Conservation (phyloP, 768 basidiomycete genomes). For the Phanerochaete carnosa region DNA sequence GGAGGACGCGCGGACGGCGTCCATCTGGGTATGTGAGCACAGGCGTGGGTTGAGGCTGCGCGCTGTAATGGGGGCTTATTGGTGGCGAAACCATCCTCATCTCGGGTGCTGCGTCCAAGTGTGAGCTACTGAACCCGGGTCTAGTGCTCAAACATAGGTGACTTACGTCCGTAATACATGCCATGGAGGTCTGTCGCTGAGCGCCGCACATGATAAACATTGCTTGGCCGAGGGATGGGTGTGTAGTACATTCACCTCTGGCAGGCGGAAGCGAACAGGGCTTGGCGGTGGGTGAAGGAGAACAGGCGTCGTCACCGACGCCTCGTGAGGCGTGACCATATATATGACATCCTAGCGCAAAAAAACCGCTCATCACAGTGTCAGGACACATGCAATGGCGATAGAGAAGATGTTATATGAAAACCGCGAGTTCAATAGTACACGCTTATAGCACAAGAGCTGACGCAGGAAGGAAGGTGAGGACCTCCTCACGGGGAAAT, state of each 20-base stretch:
- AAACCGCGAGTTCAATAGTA: slow-evolving; percentile 17
- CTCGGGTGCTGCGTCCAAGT: slow-evolving; percentile 15
- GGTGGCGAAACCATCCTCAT: slow-evolving; percentile 21
- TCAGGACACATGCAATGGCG: slow-evolving; percentile 2
- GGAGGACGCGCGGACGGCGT: slow-evolving; percentile 10
- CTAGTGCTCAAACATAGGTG: neutral
- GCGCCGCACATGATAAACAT: slow-evolving; percentile 19
- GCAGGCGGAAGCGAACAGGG: neutral
- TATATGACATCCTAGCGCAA: slow-evolving; percentile 16
- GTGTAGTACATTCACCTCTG: slow-evolving; percentile 17
- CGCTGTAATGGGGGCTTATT: slow-evolving; percentile 18
- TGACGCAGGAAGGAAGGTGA: neutral
- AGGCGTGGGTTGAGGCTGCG: slow-evolving; percentile 22
- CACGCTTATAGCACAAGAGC: neutral
- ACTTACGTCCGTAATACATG: slow-evolving; percentile 25
- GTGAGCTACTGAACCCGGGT: neutral
- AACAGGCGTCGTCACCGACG: neutral
- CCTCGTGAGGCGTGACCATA: slow-evolving; percentile 7
- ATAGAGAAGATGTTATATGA: slow-evolving; percentile 18
- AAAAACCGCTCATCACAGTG: slow-evolving; percentile 6
- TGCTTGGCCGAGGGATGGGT: slow-evolving; percentile 20
- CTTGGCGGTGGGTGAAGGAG: neutral
- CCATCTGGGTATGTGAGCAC: slow-evolving; percentile 19
- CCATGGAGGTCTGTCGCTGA: slow-evolving; percentile 15
- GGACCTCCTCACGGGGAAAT: slow-evolving; percentile 9